Evolutionary conservation across 2,329 filamentous ascomycete genomes (phyloP).

Genomic region (Phialemonium atrogriseum): DNA sequence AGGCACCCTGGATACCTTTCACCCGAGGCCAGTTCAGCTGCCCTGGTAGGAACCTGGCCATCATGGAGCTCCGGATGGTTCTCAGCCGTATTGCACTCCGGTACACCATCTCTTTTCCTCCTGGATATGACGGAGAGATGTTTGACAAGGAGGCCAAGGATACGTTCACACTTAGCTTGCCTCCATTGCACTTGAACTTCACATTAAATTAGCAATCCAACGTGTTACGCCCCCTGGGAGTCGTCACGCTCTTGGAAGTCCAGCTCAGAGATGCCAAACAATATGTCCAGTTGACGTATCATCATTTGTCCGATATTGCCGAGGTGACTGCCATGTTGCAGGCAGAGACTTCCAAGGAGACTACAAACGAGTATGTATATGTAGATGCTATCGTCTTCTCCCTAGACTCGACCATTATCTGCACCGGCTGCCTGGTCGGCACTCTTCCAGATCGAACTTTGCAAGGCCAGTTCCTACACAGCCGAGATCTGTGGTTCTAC

Average conservation of each 20-base stretch:
- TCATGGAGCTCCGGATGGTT: slow-evolving; percentile 10
- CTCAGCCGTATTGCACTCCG: slow-evolving; percentile 7
- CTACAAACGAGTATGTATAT: slow-evolving; percentile 43
- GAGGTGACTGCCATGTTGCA: not conserved
- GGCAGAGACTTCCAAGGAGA: not conserved
- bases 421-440: slow-evolving; percentile 41
- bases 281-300: not conserved
- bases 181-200: not conserved
- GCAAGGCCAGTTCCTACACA: slow-evolving; percentile 33
- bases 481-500: slow-evolving; percentile 57
- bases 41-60: slow-evolving; percentile 8
- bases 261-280: not conserved
- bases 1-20: slow-evolving; percentile 11
- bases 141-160: slow-evolving; percentile 3
- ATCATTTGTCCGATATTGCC: not conserved
- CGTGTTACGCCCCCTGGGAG: too few relatives aligned
- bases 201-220: too few relatives aligned
- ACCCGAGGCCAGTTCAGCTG: slow-evolving; percentile 8
- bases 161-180: slow-evolving; percentile 1
- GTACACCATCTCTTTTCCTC: slow-evolving; percentile 4
- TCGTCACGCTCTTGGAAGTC: not conserved
- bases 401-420: slow-evolving; percentile 38
- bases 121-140: not conserved
- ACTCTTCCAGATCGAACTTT: slow-evolving; percentile 4
- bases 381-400: slow-evolving; percentile 53